Evolutionary conservation across 2,329 filamentous ascomycete genomes (phyloP), one percentile per base, ranked within the genome.

Genomic region (Hymenoscyphus albidus): DNA sequence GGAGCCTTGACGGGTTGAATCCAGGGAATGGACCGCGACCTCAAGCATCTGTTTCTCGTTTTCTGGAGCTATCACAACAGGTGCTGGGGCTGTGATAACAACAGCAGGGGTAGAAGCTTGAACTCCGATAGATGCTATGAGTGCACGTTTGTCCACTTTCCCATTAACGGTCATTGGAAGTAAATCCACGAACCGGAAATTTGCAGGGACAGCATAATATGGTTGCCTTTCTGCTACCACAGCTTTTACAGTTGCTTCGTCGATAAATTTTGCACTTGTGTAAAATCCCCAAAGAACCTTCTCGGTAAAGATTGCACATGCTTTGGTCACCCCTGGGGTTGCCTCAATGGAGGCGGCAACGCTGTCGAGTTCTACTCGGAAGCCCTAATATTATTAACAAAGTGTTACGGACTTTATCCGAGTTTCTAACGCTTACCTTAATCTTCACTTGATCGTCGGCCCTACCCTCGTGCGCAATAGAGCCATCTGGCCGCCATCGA

Each of bases 381-480:
- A 86, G 7, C 85, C 84, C 79, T 78, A 61, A 48, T 55, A 59
- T 54, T 42, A 40, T 51, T 63, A 39, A 62, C 27, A 2, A 58
- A n/a, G 14, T 59, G 31, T 12, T 14, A 18, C 12, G 18, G 54
- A 13, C n/a, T 2, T 48, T 32, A 55, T 69, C 6, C 31, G 7
- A 42, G 22, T 12, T 32, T 13, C 5, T 31, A 32, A 14, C 22
- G 9, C 18, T 60, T 72, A 80, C 79, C 75, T 85, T 85, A 71
- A 87, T 80, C 74, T 87, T 87, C 65, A 87, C 82, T 70, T 87
- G 85, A 65, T 87, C 84, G 68, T 88, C 85, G 14, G 78, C 78
- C 40, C 85, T 80, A 3, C 85, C 84, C 38, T 85, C 79, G 27
- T 82, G 83, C 55, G 84, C 79, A 44, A 88, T 76, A 32, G 78